Conservation (phyloP, 2,329 filamentous ascomycete species). For the Coccinonectria pachysandricola region DNA sequence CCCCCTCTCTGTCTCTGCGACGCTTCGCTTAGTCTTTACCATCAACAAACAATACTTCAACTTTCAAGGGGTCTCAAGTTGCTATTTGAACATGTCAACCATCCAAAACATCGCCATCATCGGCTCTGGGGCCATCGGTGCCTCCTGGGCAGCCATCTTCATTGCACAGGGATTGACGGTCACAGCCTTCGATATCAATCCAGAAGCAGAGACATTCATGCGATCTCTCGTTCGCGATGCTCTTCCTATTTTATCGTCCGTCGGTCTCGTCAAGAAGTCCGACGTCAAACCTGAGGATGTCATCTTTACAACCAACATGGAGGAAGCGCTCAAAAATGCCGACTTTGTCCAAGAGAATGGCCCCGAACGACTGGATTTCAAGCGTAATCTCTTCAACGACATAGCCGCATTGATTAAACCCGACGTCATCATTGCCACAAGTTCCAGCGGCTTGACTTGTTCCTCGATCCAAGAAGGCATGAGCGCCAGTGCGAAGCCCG, state of each 20-base stretch:
- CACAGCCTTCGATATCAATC: slow-evolving; percentile 7
- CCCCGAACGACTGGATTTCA: slow-evolving; percentile 4
- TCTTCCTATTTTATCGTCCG: slow-evolving; percentile 6
- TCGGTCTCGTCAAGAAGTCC: slow-evolving; percentile 3
- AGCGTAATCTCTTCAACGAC: slow-evolving; percentile 4
- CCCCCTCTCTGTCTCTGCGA: too few relatives aligned
- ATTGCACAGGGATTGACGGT: slow-evolving; percentile 6
- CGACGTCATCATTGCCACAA: slow-evolving; percentile 4
- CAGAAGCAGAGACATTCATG: slow-evolving; percentile 3
- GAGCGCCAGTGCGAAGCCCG: neutral
- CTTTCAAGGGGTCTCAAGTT: too few relatives aligned
- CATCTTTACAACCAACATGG: slow-evolving; percentile 4
- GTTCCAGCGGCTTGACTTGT: slow-evolving; percentile 5
- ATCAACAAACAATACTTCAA: too few relatives aligned
- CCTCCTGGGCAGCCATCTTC: slow-evolving; percentile 7
- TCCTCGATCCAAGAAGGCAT: slow-evolving; percentile 6
- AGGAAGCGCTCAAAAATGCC: slow-evolving; percentile 1
- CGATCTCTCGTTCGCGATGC: slow-evolving; percentile 4
- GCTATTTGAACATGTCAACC: slow-evolving; percentile 3
- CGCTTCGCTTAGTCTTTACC: too few relatives aligned
- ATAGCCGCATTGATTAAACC: slow-evolving; percentile 1
- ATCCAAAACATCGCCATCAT: slow-evolving; percentile 4
- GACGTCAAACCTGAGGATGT: too few relatives aligned
- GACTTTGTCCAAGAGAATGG: slow-evolving; percentile 6
- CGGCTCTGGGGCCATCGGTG: slow-evolving; percentile 7